These are phyloP conservation scores for Tetramitus jugosus DNA, from an alignment of 208 protist genomes.

Conservation along the genomic window DNA sequence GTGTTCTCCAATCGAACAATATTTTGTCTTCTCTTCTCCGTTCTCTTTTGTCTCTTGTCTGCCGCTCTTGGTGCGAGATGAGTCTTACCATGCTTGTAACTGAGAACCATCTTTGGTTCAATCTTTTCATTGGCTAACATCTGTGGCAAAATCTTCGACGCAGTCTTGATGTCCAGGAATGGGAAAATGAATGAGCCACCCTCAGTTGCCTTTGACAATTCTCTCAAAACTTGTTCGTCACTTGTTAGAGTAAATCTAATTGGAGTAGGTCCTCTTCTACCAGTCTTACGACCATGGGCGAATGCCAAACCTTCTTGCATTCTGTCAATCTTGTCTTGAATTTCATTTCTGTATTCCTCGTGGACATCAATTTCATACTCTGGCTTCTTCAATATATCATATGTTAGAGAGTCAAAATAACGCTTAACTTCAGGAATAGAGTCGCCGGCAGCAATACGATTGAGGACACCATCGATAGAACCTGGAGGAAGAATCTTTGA, in stretches of 20 bases:
- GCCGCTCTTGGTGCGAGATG: neutral
- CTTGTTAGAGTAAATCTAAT: neutral
- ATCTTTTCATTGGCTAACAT: neutral
- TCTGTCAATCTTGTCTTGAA: neutral
- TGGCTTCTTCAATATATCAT: no score
- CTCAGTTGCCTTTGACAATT: neutral
- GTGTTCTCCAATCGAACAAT: neutral
- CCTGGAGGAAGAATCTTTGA: no score
- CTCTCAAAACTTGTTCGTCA: neutral
- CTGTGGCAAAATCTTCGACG: neutral
- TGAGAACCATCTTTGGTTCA: neutral
- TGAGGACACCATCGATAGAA: no score
- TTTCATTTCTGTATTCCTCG: no score
- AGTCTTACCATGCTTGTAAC: neutral
- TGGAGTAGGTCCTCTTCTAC: neutral
- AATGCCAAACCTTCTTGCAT: neutral
- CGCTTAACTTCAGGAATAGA: no score
- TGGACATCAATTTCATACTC: no score
- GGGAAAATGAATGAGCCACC: neutral
- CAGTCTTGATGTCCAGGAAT: neutral
- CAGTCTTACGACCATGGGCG: neutral
- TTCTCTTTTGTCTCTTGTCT: neutral
- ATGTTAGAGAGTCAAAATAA: no score
- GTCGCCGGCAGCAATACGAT: no score
- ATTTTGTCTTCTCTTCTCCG: neutral